Base-by-base conservation (phyloP, 768 basidiomycete genomes). In the Calocera viscosa region DNA sequence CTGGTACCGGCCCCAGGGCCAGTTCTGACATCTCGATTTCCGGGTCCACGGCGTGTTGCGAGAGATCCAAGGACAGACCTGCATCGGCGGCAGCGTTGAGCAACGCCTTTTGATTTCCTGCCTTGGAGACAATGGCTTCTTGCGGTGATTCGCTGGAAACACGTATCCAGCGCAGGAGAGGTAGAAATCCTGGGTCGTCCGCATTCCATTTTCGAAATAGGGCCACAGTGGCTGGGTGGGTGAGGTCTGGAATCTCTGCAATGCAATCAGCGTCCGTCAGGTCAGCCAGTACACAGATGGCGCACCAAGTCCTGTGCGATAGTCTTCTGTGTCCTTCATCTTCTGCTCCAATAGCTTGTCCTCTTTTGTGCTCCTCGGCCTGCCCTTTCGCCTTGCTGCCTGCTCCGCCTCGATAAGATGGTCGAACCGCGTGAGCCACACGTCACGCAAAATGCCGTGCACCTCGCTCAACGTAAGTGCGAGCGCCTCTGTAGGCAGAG, bases 121-220 rank as follows among this genome's bases (percentile, higher is more conserved):
- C 81, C 68, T 80, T 82, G 16, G 88, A 84, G 12, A 89, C 77
- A 35, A 85, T 74, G 19, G 77, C 72, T 7, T 76, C 66, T 0
- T 78, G 75, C 0, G 84, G 82, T 53, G 83, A 76, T 19, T 76
- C 74, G 72, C 87, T 86, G 64, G 80, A 86, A 76, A 93, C 86
- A 67, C 89, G 85, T 68, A 91, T 83, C 75, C 87, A 89, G 47
- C 88, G 86, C 64, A 93, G 79, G 17, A 86, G 80, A 64, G 88
- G 81, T 41, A 88, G 80, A 74, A 82, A 93, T 2, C 87, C 83
- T 2, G 84, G 76, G 71, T 90, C 88, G 68, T 82, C 84, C 70
- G 88, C 86, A 71, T 91, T 88, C 91, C 91, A 93, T 67, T 78
- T 76, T 41, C 88, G 82, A 74, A 91, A 90, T 2, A 91, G 77